Percentiles rank a stretch among this genome's conserved stretches.
Evolutionary conservation across 345 rosid genomes (phyloP).

Genomic region (Sisymbrium irio): DNA sequence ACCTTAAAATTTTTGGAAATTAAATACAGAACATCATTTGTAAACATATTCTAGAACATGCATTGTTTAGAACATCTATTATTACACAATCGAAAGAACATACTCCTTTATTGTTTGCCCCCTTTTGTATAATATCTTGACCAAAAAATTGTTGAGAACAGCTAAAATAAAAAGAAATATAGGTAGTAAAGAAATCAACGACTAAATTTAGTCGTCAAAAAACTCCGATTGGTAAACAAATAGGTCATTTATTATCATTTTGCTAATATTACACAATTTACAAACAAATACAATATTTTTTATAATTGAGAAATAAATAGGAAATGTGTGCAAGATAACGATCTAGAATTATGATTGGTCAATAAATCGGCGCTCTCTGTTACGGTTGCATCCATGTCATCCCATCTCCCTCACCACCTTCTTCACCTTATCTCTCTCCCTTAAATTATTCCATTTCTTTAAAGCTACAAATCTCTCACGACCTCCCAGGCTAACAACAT

Average conservation of each 20-base stretch:
- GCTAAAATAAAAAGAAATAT: too few relatives aligned
- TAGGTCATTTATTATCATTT: slow-evolving; percentile 18
- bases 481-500: slow-evolving; percentile 26
- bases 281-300: not conserved
- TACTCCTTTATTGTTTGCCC: too few relatives aligned
- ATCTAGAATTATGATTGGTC: slow-evolving; percentile 25
- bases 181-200: too few relatives aligned
- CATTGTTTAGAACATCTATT: too few relatives aligned
- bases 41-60: too few relatives aligned
- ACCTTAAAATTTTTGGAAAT: too few relatives aligned
- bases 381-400: slow-evolving; percentile 33
- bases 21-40: too few relatives aligned
- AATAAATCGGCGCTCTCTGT: slow-evolving; percentile 33
- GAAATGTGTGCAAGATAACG: not conserved
- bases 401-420: slow-evolving; percentile 14
- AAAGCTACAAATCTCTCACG: slow-evolving; percentile 24
- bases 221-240: slow-evolving; percentile 10
- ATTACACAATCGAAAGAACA: too few relatives aligned
- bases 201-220: not conserved
- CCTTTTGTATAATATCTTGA: too few relatives aligned
- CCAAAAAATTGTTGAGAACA: too few relatives aligned
- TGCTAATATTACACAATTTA: slow-evolving; percentile 8
- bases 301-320: slow-evolving; percentile 7
- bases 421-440: slow-evolving; percentile 20
- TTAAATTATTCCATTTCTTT: not conserved